Conservation (phyloP, 2,329 filamentous ascomycete genomes). For the Ophioceras dolichostomum region DNA sequence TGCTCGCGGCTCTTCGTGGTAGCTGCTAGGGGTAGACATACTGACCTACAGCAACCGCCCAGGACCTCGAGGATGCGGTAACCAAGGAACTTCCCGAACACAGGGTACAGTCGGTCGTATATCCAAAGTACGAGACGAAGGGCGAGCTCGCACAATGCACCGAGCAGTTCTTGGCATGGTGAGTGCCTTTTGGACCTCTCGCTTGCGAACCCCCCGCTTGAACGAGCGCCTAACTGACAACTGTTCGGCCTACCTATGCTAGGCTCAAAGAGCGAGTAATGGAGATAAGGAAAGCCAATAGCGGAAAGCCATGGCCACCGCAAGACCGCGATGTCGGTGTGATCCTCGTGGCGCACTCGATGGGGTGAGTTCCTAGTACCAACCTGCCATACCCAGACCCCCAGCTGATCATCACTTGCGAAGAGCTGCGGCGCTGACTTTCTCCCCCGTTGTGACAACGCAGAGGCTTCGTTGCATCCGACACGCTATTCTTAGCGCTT, state of each 20-base stretch:
- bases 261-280: slow-evolving; percentile 76
- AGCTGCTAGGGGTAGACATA: not conserved
- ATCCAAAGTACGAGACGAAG: slow-evolving; percentile 61
- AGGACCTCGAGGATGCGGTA: slow-evolving; percentile 46
- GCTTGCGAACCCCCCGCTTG: not conserved
- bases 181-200: too few species aligned
- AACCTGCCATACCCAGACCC: not conserved
- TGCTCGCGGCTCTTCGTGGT: slow-evolving; percentile 2
- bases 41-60: too few species aligned
- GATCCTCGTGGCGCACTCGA: slow-evolving; percentile 72
- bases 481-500: slow-evolving; percentile 61
- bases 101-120: slow-evolving; percentile 47
- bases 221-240: too few species aligned
- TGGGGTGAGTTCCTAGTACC: slow-evolving; percentile 37
- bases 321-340: slow-evolving; percentile 71
- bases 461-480: slow-evolving; percentile 70
- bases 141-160: slow-evolving; percentile 47
- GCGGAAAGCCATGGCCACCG: slow-evolving; percentile 62
- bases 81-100: slow-evolving; percentile 47
- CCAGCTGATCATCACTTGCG: not conserved
- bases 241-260: not conserved
- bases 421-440: too few species aligned
- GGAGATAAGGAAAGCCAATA: slow-evolving; percentile 58
- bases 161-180: slow-evolving; percentile 34
- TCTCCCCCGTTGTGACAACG: too few species aligned